A percentile compares a stretch with the other conserved stretches of the same genome.
These are phyloP conservation scores for Arctium minus DNA, from an alignment of 129 eudicot genomes.

Conservation along the genomic window DNA sequence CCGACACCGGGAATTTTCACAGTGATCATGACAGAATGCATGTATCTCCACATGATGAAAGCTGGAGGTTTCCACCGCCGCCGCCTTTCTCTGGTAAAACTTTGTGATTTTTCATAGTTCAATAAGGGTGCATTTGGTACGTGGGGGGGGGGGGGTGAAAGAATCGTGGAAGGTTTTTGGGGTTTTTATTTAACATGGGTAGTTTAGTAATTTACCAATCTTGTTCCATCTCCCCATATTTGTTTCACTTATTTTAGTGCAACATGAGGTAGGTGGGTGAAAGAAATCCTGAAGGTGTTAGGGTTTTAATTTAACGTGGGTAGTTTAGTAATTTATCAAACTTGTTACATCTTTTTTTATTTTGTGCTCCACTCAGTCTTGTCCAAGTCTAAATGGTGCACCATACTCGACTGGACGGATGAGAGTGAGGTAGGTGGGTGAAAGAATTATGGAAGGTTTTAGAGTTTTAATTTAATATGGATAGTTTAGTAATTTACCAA, in stretches of 20 bases:
- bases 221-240: not conserved
- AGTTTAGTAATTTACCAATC: not conserved
- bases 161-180: not conserved
- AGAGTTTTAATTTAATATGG: not conserved
- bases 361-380: too few species aligned
- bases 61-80: conserved; percentile 58
- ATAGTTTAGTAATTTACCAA: not conserved
- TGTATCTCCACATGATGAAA: conserved; percentile 51
- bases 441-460: not conserved
- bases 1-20: conserved; percentile 59
- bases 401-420: too few species aligned
- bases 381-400: too few species aligned
- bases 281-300: too few species aligned
- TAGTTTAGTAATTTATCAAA: too few species aligned
- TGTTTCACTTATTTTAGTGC: not conserved
- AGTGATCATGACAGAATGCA: conserved; percentile 69
- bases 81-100: conserved; percentile 62
- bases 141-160: too few species aligned
- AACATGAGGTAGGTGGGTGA: too few species aligned
- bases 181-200: not conserved
- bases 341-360: too few species aligned
- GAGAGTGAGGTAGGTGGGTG: not conserved
- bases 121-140: not conserved
- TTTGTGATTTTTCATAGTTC: not conserved
- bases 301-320: too few species aligned